These are phyloP conservation scores for Ambrosia trifida DNA, from an alignment of 129 eudicot genomes.

Conservation along the genomic window DNA sequence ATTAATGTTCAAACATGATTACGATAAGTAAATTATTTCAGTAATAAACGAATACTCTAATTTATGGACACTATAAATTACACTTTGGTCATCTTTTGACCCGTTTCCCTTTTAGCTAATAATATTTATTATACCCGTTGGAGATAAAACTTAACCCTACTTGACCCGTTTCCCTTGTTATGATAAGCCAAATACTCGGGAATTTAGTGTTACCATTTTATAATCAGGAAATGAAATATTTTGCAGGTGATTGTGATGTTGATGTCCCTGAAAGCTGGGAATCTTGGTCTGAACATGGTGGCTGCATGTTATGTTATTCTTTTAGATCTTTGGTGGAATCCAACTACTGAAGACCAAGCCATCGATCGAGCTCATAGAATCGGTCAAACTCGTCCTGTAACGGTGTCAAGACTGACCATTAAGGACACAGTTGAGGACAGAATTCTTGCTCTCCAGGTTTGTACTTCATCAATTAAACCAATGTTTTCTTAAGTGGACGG, in stretches of 20 bases:
- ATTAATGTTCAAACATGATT: too few species aligned
- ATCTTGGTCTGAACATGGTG: conserved; percentile 91
- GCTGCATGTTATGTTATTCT: conserved; percentile 86
- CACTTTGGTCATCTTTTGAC: neutral
- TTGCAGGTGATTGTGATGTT: conserved; percentile 84
- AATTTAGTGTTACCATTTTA: neutral
- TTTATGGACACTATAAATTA: neutral
- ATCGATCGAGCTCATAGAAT: conserved; percentile 90
- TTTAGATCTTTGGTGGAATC: conserved; percentile 97
- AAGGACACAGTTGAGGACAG: conserved; percentile 85
- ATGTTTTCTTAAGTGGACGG: too few species aligned
- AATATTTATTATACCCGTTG: neutral
- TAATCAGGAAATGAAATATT: neutral
- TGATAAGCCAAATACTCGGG: neutral
- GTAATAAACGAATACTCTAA: neutral
- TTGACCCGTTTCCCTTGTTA: neutral
- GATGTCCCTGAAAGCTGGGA: conserved; percentile 90
- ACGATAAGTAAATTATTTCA: too few species aligned
- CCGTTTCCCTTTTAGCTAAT: neutral
- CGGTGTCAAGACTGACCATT: conserved; percentile 75
- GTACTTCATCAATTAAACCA: neutral
- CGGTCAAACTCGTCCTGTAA: conserved; percentile 90
- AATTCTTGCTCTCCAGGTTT: conserved; percentile 80
- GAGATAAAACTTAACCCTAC: neutral
- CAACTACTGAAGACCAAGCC: conserved; percentile 94